phyloP scores from a whole-genome alignment of 2,329 filamentous ascomycete species.

The Venturia carpophila region DNA sequence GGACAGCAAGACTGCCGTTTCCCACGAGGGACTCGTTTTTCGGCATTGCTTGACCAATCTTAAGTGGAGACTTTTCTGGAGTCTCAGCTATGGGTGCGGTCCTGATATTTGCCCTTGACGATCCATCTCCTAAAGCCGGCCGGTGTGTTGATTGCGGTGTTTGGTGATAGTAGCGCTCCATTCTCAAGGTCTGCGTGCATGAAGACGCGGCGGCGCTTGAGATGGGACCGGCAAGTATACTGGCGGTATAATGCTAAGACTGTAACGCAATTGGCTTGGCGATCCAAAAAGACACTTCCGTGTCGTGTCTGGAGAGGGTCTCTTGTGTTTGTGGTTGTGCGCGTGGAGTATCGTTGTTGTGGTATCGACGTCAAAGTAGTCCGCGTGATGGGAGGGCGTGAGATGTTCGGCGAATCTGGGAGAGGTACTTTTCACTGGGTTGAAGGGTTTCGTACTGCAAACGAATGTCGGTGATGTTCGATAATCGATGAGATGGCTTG shows the following conservation, averaged over 20 bases:
- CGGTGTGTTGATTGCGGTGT: neutral
- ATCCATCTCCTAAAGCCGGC: constrained; percentile 10
- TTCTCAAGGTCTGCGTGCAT: neutral
- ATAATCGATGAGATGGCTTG: neutral
- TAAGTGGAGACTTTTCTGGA: neutral
- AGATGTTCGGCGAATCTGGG: constrained; percentile 9
- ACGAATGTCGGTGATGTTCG: constrained; percentile 7
- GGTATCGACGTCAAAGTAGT: neutral
- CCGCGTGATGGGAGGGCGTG: neutral
- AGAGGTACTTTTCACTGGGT: neutral
- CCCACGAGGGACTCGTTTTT: constrained; percentile 40
- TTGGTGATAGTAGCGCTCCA: constrained; percentile 11
- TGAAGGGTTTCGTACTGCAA: constrained; percentile 8
- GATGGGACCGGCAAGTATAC: neutral
- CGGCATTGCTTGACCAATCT: constrained; percentile 24
- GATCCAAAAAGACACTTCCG: constrained; percentile 9
- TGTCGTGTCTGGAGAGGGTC: constrained; percentile 1
- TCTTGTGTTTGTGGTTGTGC: neutral
- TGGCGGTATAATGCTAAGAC: constrained; percentile 7
- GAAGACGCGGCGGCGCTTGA: neutral
- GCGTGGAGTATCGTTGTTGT: constrained; percentile 1
- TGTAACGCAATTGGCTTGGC: neutral
- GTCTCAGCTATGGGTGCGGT: neutral
- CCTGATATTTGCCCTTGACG: constrained; percentile 9
- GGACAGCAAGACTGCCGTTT: constrained; percentile 37